Evolutionary conservation across 768 basidiomycete genomes (phyloP), one percentile per base, ranked within the genome.

Genomic region (Amanita jacksonii): DNA sequence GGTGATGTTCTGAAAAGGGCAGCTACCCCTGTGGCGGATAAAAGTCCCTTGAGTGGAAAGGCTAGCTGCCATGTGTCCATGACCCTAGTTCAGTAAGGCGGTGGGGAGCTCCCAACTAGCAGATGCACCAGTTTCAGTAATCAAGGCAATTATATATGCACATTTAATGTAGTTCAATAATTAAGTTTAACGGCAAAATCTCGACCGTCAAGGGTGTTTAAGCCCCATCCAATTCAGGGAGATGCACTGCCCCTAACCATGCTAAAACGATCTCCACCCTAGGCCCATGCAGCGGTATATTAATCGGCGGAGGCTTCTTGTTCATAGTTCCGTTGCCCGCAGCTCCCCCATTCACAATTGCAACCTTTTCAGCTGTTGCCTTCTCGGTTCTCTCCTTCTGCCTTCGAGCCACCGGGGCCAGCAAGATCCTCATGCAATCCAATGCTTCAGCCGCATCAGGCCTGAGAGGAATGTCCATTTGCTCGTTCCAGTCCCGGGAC

Each of bases 231-330:
- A 90, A 57, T 54, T 86, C 85, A 3, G 76, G 78, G 27, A 91
- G 60, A 65, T 85, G 81, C 45, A 88, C 82, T 13, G 85, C 86
- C 19, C 72, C 87, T 43, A 91, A 64, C 86, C 86, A 91, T 33
- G 88, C 88, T 45, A 91, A 69, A 44, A 89, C 70, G 45, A 91
- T 70, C 62, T 91, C 88, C 36, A 91, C 88, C 5, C 86, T 73
- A 27, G 89, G 87, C 0, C 88, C 88, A 60, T 89, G 85, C 50
- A 91, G 63, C 8, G 86, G 85, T 45, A 91, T 86, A 55, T 79
- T 85, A 58, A 89, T 84, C 40, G 78, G 72, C 49, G 76, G 52
- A 28, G 74, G 65, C 59, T 77, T 82, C 66, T 78, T 77, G 64
- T 70, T 74, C 46, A 55, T 22, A 18, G 13, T 16, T 4, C 36